A percentile compares a stretch with the other conserved stretches of the same genome.
Conservation (phyloP, 495 filamentous ascomycete species). For the Polyplosphaeria fusca region DNA sequence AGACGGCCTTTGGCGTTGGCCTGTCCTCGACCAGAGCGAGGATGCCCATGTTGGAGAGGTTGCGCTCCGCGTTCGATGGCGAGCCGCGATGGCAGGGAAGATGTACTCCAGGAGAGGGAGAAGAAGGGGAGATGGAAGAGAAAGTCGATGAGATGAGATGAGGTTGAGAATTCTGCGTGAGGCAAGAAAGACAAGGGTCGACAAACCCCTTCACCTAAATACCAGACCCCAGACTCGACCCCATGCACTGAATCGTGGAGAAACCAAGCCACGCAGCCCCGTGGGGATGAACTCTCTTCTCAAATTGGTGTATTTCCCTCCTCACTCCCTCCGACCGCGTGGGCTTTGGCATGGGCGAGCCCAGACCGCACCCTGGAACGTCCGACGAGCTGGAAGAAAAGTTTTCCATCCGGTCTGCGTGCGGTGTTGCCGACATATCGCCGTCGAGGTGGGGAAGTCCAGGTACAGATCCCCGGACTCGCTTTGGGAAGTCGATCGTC, state of each 20-base stretch:
- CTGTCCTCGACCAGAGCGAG: slow-evolving; percentile 61
- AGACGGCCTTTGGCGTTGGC: slow-evolving; percentile 62
- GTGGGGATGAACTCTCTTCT: slow-evolving; percentile 10
- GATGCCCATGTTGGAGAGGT: slow-evolving; percentile 51
- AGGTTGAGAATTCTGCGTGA: neutral
- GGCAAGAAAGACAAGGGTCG: slow-evolving; percentile 5
- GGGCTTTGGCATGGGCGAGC: neutral
- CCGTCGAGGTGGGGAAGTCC: neutral
- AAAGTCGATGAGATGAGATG: neutral
- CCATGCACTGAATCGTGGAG: neutral
- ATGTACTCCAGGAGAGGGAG: neutral
- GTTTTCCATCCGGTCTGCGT: slow-evolving; percentile 5
- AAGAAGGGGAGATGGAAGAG: neutral
- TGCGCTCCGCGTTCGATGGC: neutral
- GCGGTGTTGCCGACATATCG: slow-evolving; percentile 7
- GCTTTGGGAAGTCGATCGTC: too few species aligned
- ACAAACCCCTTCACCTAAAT: slow-evolving; percentile 19
- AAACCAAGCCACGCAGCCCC: slow-evolving; percentile 9
- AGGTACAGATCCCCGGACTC: slow-evolving; percentile 12
- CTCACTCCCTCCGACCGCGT: neutral
- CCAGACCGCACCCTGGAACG: neutral
- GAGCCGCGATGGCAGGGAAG: neutral
- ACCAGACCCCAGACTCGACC: slow-evolving; percentile 3
- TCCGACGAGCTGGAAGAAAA: slow-evolving; percentile 9
- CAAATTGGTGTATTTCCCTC: neutral